A percentile compares a stretch with the other conserved stretches of the same genome.
These are phyloP conservation scores for Aspergillus tubingensis DNA, from an alignment of 2,329 filamentous ascomycete species.

Conservation along the genomic window DNA sequence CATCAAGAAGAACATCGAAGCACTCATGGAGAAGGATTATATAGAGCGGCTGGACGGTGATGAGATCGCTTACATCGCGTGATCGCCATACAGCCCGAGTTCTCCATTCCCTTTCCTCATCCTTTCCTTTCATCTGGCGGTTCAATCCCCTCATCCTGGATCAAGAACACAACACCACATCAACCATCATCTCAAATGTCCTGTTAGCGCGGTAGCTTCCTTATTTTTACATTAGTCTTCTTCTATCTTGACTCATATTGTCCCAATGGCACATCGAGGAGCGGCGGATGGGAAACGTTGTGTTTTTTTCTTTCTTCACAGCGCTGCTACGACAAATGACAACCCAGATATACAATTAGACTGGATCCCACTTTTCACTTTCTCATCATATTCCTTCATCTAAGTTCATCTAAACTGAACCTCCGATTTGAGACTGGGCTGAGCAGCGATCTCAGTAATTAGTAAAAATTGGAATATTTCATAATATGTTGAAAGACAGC, in stretches of 20 bases:
- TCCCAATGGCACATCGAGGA: conserved; percentile 5
- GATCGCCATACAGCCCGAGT: conserved; percentile 34
- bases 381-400: no score
- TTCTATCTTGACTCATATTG: conserved; percentile 2
- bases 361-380: background rate
- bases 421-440: background rate
- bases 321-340: conserved; percentile 10
- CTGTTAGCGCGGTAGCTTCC: background rate
- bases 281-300: conserved; percentile 2
- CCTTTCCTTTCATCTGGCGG: conserved; percentile 8
- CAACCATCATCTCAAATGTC: background rate
- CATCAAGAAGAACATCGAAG: conserved; percentile 99
- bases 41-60: conserved; percentile 93
- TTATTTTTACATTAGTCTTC: background rate
- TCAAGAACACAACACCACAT: no score
- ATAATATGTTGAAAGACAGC: no score
- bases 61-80: conserved; percentile 91
- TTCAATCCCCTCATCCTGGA: no score
- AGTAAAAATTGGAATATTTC: no score
- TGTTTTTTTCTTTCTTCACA: conserved; percentile 1
- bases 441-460: background rate
- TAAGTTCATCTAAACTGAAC: background rate
- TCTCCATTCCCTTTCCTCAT: background rate
- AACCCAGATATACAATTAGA: conserved; percentile 1
- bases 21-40: conserved; percentile 97